phyloP scores from a whole-genome alignment of 768 basidiomycete genomes.

The Leucosporidium scottii region DNA sequence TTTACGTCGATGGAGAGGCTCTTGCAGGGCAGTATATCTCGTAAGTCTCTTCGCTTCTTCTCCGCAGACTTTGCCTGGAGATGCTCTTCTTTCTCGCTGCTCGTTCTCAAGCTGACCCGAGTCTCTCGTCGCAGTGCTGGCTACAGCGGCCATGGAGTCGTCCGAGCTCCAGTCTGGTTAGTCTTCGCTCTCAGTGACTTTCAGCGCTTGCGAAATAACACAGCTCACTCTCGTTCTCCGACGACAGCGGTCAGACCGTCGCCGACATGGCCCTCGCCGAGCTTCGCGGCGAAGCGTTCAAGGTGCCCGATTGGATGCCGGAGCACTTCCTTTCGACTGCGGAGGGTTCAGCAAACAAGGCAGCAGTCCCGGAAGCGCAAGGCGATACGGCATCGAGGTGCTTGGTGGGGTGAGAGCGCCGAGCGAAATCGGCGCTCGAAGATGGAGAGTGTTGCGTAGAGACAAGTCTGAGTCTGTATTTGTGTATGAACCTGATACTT shows the following conservation, averaged over 20 bases:
- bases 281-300: neutral
- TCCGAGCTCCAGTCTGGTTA: conserved; percentile 24
- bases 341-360: neutral
- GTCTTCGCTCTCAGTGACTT: no score
- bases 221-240: no score
- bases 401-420: no score
- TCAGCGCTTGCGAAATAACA: no score
- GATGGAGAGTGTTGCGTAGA: no score
- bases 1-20: conserved; percentile 14
- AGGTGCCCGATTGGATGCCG: neutral
- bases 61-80: no score
- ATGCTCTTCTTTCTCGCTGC: neutral
- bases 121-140: conserved; percentile 2
- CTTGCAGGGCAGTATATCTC: conserved; percentile 27
- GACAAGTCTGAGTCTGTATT: no score
- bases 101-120: no score
- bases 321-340: neutral
- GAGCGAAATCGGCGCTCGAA: no score
- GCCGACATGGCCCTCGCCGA: neutral
- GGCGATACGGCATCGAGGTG: no score
- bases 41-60: neutral
- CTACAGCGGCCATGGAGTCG: conserved; percentile 32
- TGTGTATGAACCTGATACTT: no score
- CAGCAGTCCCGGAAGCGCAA: no score
- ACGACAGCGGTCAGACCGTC: neutral